A percentile compares a stretch with the other conserved stretches of the same genome.
phyloP scores from a whole-genome alignment of 2,329 filamentous ascomycete species.

The Trichoderma asperellum region DNA sequence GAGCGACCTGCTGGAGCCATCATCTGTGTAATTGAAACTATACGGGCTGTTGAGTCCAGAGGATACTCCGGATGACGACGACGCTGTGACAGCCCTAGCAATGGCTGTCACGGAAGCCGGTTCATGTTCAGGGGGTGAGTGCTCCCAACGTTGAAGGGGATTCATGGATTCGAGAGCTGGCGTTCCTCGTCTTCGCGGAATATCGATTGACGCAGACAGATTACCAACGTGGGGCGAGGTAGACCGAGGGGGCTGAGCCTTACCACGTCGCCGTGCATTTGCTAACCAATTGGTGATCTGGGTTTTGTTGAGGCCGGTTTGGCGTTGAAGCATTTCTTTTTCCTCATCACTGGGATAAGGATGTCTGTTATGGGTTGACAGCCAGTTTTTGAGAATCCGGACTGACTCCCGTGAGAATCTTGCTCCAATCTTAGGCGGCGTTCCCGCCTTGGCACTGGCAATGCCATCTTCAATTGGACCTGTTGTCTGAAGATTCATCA shows the following conservation, averaged over 20 bases:
- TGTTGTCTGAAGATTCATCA: slow-evolving; percentile 32
- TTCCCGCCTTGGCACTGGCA: slow-evolving; percentile 34
- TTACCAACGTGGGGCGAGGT: slow-evolving; percentile 69
- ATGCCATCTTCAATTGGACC: slow-evolving; percentile 15
- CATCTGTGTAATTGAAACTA: slow-evolving; percentile 62
- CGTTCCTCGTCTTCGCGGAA: slow-evolving; percentile 65
- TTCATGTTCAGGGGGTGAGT: slow-evolving; percentile 64
- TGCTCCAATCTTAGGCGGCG: slow-evolving; percentile 66
- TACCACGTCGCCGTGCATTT: slow-evolving; percentile 82
- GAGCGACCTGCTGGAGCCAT: slow-evolving; percentile 61
- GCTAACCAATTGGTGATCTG: slow-evolving; percentile 94
- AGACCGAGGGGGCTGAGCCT: slow-evolving; percentile 69
- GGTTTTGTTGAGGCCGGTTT: slow-evolving; percentile 78
- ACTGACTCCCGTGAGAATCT: slow-evolving; percentile 81
- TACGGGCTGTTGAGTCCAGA: slow-evolving; percentile 62
- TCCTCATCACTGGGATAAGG: slow-evolving; percentile 89
- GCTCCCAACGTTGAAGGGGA: slow-evolving; percentile 42
- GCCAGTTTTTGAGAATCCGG: slow-evolving; percentile 82
- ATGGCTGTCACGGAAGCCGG: slow-evolving; percentile 62
- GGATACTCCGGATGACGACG: slow-evolving; percentile 52
- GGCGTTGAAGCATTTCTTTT: slow-evolving; percentile 75
- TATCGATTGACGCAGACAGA: slow-evolving; percentile 69
- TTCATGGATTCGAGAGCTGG: slow-evolving; percentile 49
- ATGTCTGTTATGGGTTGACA: slow-evolving; percentile 76
- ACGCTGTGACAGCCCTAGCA: slow-evolving; percentile 60